Evolutionary conservation across 371 early-diverging fungal species (phyloP).

Genomic region (Nematocida homosporus): DNA sequence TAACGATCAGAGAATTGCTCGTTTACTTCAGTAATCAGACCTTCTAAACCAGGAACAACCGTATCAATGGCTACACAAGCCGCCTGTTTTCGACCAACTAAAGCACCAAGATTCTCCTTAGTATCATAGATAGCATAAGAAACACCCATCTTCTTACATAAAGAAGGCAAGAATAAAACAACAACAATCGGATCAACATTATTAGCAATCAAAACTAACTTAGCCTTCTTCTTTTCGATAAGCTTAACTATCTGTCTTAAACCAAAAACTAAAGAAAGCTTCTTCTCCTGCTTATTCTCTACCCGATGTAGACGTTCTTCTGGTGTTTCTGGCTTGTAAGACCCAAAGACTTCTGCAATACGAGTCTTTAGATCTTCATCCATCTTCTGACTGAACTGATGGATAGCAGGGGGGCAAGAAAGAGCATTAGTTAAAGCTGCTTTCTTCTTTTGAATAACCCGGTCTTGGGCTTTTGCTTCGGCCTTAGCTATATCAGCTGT

Average conservation of each 20-base stretch:
- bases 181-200: conserved; percentile 98
- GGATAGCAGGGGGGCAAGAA: conserved; percentile 96
- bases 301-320: conserved; percentile 88
- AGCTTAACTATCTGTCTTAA: conserved; percentile 96
- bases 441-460: conserved; percentile 60
- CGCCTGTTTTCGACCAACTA: conserved; percentile 97
- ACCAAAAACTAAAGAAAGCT: conserved; percentile 90
- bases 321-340: conserved; percentile 94
- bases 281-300: conserved; percentile 83
- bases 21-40: conserved; percentile 69
- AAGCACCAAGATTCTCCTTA: conserved; percentile 89
- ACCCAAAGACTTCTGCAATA: conserved; percentile 85
- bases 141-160: conserved; percentile 99
- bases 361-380: conserved; percentile 83
- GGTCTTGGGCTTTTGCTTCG: conserved; percentile 48
- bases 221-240: conserved; percentile 93
- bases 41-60: conserved; percentile 82
- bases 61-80: conserved; percentile 88
- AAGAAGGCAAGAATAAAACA: conserved; percentile 95
- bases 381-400: conserved; percentile 92
- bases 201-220: conserved; percentile 92
- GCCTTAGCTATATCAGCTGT: conserved; percentile 21
- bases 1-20: conserved; percentile 63
- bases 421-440: conserved; percentile 87
- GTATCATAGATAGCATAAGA: conserved; percentile 96